phyloP scores from a whole-genome alignment of 495 filamentous ascomycete genomes.

The Annulohypoxylon nitens region DNA sequence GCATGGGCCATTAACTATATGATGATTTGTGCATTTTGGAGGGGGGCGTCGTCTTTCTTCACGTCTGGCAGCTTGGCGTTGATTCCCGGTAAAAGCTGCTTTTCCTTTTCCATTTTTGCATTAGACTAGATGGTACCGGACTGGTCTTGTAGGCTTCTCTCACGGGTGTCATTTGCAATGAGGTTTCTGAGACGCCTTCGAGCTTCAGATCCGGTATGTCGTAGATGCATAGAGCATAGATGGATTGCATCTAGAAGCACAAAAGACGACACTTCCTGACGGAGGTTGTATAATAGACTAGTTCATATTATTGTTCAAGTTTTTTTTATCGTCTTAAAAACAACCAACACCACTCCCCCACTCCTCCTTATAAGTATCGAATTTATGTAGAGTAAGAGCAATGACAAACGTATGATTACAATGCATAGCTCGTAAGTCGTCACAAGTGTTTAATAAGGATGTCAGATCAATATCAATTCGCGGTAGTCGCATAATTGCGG shows the following conservation, averaged over 20 bases:
- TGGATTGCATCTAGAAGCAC: conserved; percentile 48
- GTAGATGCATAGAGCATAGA: conserved; percentile 48
- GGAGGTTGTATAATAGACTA: conserved; percentile 52
- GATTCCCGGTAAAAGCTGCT: conserved; percentile 40
- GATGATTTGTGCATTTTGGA: conserved; percentile 21
- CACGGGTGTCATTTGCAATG: conserved; percentile 39
- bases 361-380: neutral
- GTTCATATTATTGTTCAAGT: conserved; percentile 35
- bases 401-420: conserved; percentile 4
- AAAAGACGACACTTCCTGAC: conserved; percentile 45
- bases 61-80: conserved; percentile 41
- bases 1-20: conserved; percentile 4
- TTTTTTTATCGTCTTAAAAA: conserved; percentile 2
- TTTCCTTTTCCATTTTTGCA: conserved; percentile 39
- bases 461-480: neutral
- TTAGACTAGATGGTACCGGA: conserved; percentile 49
- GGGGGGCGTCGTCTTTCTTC: conserved; percentile 32
- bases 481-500: conserved; percentile 9
- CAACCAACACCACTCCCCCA: conserved; percentile 12
- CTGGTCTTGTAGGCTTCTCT: conserved; percentile 48
- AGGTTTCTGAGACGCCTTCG: conserved; percentile 27
- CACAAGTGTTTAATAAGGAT: neutral
- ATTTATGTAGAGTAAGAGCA: neutral
- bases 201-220: conserved; percentile 35
- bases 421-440: neutral